A percentile compares a stretch with the other conserved stretches of the same genome.
These are phyloP conservation scores for Henningerozyma blattae DNA, from an alignment of 805 yeast genomes.

Conservation along the genomic window DNA sequence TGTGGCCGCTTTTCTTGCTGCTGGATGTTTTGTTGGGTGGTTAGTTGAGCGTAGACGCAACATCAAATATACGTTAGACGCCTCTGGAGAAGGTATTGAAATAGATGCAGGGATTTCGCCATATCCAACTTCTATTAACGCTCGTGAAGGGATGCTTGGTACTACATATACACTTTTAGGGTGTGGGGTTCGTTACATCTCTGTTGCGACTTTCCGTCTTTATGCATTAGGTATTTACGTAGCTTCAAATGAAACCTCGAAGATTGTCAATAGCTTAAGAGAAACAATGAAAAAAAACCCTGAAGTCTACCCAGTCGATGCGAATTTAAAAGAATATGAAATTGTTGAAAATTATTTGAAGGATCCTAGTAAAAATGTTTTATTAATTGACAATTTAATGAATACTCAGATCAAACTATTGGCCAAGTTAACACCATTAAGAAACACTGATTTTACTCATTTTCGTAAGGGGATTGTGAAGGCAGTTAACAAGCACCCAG, in stretches of 20 bases:
- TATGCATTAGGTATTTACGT: constrained; percentile 80
- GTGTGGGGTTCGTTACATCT: constrained; percentile 71
- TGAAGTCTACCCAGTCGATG: constrained; percentile 25
- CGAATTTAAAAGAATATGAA: constrained; percentile 25
- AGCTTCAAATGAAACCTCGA: constrained; percentile 40
- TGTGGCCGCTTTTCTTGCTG: neutral
- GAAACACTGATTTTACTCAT: constrained; percentile 87
- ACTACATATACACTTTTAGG: constrained; percentile 51
- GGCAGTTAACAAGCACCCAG: constrained; percentile 57
- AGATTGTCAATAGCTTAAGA: constrained; percentile 31
- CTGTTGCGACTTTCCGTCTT: constrained; percentile 72
- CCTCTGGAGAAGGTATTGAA: constrained; percentile 22
- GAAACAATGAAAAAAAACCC: constrained; percentile 29
- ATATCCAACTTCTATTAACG: constrained; percentile 27
- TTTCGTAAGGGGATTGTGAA: constrained; percentile 81
- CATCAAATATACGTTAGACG: neutral
- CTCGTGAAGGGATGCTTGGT: constrained; percentile 16
- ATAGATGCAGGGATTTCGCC: constrained; percentile 43
- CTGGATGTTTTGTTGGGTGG: neutral
- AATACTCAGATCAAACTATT: constrained; percentile 49
- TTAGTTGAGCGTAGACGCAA: neutral
- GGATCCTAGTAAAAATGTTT: constrained; percentile 40
- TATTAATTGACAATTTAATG: constrained; percentile 44
- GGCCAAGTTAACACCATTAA: constrained; percentile 71
- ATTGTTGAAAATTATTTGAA: constrained; percentile 33